Evolutionary conservation across 345 rosid genomes (phyloP), one percentile per base, ranked within the genome.

Genomic region (Psidium friedrichsthalianum): DNA sequence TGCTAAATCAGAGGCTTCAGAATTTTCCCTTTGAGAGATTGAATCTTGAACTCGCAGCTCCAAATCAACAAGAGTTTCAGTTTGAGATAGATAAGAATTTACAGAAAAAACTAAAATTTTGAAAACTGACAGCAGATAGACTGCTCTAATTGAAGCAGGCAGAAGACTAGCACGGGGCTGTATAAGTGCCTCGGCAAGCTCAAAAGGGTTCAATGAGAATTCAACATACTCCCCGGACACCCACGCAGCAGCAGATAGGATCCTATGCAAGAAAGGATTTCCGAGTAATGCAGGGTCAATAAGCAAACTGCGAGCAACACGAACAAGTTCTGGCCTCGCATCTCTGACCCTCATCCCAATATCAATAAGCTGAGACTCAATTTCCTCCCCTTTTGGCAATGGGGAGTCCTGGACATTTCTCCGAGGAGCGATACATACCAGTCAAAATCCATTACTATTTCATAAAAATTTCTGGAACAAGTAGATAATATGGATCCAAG

Each of bases 281-380:
- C 98, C 98, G 86, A 97, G 98, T 88, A 97, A 93, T 47, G 99
- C 99, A 85, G 99, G 99, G 92, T 97, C 99, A 86, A 96, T 96
- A 58, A 97, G 89, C 89, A 97, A 89, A 52, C 92, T 93, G 85
- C 97, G 95, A 87, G 92, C 86, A 83, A 97, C 93, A 29, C 88
- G 90, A 87, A 96, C 95, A 83, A 97, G 94, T 91, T 93, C 94
- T 2, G 89, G 93, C 90, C 99, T 93, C 56, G 91, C 98, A 92
- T 96, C 99, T 92, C 91, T 92, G 88, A 97, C 99, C 90, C 99
- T 93, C 86, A 87, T 86, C 83, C 96, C 99, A 49, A 97, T 92
- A 88, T 97, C 99, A 88, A 95, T 88, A 24, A 97, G 88, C 93
- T 97, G 99, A 89, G 89, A 89, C 92, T 93, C 99, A 85, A 97